Evolutionary conservation across 2,329 filamentous ascomycete genomes (phyloP).

Genomic region (Phaeosphaeriaceae sp.): DNA sequence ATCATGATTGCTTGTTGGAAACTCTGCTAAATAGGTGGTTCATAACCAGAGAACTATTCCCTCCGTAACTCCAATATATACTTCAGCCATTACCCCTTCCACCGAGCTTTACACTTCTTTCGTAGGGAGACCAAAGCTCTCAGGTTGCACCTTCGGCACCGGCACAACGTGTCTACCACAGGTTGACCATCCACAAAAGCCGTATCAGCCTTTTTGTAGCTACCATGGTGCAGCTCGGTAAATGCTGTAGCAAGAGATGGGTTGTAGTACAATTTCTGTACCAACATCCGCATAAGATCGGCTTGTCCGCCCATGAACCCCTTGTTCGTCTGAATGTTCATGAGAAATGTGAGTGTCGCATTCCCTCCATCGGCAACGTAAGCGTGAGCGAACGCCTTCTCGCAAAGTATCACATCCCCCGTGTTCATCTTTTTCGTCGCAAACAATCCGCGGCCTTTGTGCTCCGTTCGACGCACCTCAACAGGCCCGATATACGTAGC

Average conservation of each 20-base stretch:
- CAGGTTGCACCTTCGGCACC: no score
- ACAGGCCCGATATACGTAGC: constrained; percentile 56
- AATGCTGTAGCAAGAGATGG: constrained; percentile 42
- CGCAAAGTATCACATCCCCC: constrained; percentile 43
- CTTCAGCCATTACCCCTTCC: no score
- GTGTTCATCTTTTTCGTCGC: constrained; percentile 53
- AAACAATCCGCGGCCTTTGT: constrained; percentile 59
- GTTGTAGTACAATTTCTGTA: constrained; percentile 56
- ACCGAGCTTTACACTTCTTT: no score
- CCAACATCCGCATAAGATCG: constrained; percentile 47
- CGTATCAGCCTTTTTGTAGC: constrained; percentile 43
- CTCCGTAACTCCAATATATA: no score
- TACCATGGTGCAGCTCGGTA: constrained; percentile 42
- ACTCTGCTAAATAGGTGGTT: no score
- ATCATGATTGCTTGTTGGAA: no score
- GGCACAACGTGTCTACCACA: constrained; percentile 1
- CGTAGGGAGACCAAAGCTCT: no score
- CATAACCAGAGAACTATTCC: no score
- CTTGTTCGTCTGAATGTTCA: constrained; percentile 46
- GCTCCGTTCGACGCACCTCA: constrained; percentile 46
- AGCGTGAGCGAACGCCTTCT: constrained; percentile 59
- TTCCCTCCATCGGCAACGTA: constrained; percentile 28
- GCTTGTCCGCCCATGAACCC: constrained; percentile 47
- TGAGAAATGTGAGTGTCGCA: constrained; percentile 35
- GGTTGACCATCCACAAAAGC: constrained; percentile 42